These are phyloP conservation scores for Bathelium albidoporum DNA, from an alignment of 495 filamentous ascomycete genomes.

Conservation along the genomic window DNA sequence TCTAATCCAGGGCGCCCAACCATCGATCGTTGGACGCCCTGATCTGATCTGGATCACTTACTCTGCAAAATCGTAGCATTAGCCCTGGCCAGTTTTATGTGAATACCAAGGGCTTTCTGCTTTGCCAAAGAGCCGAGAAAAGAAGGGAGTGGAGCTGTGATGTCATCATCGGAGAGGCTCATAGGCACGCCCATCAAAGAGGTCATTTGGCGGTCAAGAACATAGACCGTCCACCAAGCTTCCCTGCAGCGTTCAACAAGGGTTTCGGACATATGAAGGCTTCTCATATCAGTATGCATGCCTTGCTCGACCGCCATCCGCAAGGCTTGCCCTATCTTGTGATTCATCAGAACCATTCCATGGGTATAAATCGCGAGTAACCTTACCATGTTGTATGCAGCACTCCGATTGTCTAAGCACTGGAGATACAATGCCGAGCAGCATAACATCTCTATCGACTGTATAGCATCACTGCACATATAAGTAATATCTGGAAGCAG, in stretches of 20 bases:
- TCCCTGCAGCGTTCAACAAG: conserved; percentile 33
- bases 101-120: conserved; percentile 31
- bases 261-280: conserved; percentile 26
- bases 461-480: conserved; percentile 30
- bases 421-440: conserved; percentile 37
- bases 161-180: conserved; percentile 31
- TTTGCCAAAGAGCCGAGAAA: conserved; percentile 30
- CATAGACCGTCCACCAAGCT: conserved; percentile 40
- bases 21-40: too few species aligned
- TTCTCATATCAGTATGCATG: conserved; percentile 38
- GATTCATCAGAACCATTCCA: not conserved
- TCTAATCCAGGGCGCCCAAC: too few species aligned
- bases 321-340: conserved; percentile 37
- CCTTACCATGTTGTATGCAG: conserved; percentile 35
- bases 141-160: conserved; percentile 30
- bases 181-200: conserved; percentile 38
- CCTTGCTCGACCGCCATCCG: conserved; percentile 36
- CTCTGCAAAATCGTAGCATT: conserved; percentile 35
- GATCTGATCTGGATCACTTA: conserved; percentile 19
- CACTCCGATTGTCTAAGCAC: conserved; percentile 31
- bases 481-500: conserved; percentile 31
- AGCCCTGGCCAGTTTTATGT: conserved; percentile 35
- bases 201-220: conserved; percentile 38
- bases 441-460: conserved; percentile 36
- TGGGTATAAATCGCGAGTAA: not conserved